Conservation (phyloP, 352 stramenopile genomes). For the Phytopythium aichiense region DNA sequence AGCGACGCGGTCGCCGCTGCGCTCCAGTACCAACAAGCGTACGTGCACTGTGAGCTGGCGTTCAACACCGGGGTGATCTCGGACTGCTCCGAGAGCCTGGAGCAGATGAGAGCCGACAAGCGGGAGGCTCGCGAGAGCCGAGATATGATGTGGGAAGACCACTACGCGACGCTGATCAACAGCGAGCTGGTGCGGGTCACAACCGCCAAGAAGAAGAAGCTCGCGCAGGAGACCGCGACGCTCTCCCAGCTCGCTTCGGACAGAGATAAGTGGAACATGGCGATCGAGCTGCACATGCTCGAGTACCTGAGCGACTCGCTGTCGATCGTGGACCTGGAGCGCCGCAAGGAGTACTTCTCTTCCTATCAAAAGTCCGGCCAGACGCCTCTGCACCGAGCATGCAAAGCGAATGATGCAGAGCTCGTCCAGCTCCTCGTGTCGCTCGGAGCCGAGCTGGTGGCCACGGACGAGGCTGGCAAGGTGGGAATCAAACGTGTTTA, state of each 20-base stretch:
- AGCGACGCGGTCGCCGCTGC: conserved; percentile 33
- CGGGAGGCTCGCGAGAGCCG: conserved; percentile 47
- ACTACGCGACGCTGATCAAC: conserved; percentile 27
- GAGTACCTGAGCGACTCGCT: conserved; percentile 37
- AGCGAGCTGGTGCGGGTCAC: conserved; percentile 16
- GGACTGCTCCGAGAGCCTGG: conserved; percentile 49
- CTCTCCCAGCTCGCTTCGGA: conserved; percentile 47
- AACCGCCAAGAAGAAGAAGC: conserved; percentile 30
- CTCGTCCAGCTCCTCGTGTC: conserved; percentile 40
- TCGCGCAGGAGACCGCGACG: conserved; percentile 49
- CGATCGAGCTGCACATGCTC: conserved; percentile 44
- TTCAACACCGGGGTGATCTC: conserved; percentile 46
- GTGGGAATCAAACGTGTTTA: conserved; percentile 8
- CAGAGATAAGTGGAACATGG: conserved; percentile 70
- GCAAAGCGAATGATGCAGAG: conserved; percentile 34
- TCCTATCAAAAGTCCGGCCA: conserved; percentile 38
- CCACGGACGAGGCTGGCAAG: conserved; percentile 32
- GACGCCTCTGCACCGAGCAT: conserved; percentile 54
- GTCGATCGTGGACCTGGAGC: conserved; percentile 11
- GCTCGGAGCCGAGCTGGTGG: conserved; percentile 29
- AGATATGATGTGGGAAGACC: conserved; percentile 68
- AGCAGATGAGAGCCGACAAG: conserved; percentile 34
- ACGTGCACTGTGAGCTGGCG: conserved; percentile 22
- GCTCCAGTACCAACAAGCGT: conserved; percentile 40
- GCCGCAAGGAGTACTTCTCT: conserved; percentile 29